Conservation (phyloP, 305 asterid genomes). For the Ilex paraguariensis region DNA sequence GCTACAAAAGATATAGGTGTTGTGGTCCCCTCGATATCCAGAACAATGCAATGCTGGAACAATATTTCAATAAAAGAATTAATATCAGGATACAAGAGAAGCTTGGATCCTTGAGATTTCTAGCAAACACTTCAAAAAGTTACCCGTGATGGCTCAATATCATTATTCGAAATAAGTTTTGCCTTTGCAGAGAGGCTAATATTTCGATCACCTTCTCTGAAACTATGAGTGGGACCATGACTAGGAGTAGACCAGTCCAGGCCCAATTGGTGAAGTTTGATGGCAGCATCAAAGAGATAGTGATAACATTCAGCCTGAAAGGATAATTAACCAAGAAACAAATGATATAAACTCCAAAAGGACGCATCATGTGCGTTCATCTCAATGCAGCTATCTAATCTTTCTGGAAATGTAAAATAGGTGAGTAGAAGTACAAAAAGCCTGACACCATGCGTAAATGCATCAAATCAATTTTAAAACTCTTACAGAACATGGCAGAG, state of each 20-base stretch:
- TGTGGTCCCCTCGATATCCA: slow-evolving; percentile 98
- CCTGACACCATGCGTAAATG: too few relatives aligned
- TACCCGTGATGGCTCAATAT: slow-evolving; percentile 56
- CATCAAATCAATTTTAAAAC: too few relatives aligned
- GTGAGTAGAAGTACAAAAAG: too few relatives aligned
- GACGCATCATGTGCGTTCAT: too few relatives aligned
- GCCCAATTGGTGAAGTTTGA: slow-evolving; percentile 79
- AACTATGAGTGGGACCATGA: slow-evolving; percentile 61
- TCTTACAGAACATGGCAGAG: too few relatives aligned
- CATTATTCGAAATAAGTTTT: slow-evolving; percentile 26
- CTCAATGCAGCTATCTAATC: too few relatives aligned
- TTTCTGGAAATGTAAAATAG: too few relatives aligned
- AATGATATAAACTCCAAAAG: too few relatives aligned
- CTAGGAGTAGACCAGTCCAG: slow-evolving; percentile 78
- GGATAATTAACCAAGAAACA: slow-evolving; percentile 7
- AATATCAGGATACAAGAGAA: slow-evolving; percentile 4
- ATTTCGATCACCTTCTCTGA: slow-evolving; percentile 26
- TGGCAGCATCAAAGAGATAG: slow-evolving; percentile 89
- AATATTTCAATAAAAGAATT: slow-evolving; percentile 1
- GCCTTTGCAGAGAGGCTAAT: slow-evolving; percentile 33
- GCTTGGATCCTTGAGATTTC: slow-evolving; percentile 2
- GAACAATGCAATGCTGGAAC: slow-evolving; percentile 75
- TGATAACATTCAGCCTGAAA: slow-evolving; percentile 87
- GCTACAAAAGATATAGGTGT: slow-evolving; percentile 92
- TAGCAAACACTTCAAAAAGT: slow-evolving; percentile 12